phyloP scores from a whole-genome alignment of 2,329 filamentous ascomycete genomes.

The Xylaria sp. region DNA sequence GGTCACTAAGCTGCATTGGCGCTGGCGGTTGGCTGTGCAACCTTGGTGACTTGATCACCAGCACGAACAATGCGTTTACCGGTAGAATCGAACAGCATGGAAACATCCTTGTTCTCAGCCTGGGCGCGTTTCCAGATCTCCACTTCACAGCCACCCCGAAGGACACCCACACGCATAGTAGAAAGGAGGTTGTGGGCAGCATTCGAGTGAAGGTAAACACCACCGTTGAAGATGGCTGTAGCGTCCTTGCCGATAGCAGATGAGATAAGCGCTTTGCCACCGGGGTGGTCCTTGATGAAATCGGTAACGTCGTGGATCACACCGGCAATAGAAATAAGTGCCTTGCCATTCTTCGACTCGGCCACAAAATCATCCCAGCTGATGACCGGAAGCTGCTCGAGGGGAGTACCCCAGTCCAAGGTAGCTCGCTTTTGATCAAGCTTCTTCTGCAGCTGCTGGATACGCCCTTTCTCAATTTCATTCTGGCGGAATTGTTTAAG shows the following conservation, averaged over 20 bases:
- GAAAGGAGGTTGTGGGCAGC: slow-evolving; percentile 75
- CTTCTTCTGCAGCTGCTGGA: slow-evolving; percentile 76
- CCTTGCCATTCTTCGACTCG: slow-evolving; percentile 71
- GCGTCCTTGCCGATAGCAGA: slow-evolving; percentile 74
- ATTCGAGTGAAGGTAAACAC: slow-evolving; percentile 75
- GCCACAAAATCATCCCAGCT: slow-evolving; percentile 73
- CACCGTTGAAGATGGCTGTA: slow-evolving; percentile 76
- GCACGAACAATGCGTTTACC: slow-evolving; percentile 79
- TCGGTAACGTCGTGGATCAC: slow-evolving; percentile 73
- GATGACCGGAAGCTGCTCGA: slow-evolving; percentile 59
- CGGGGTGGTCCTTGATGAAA: slow-evolving; percentile 75
- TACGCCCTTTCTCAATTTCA: slow-evolving; percentile 80
- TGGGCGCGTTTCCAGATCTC: slow-evolving; percentile 78
- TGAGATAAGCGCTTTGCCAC: slow-evolving; percentile 74
- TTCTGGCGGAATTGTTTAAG: slow-evolving; percentile 92
- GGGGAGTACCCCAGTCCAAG: slow-evolving; percentile 74
- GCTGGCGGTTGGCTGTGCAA: slow-evolving; percentile 75
- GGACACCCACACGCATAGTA: slow-evolving; percentile 74
- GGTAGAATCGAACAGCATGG: slow-evolving; percentile 73
- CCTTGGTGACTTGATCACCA: slow-evolving; percentile 79
- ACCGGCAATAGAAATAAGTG: slow-evolving; percentile 70
- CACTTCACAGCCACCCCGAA: slow-evolving; percentile 74
- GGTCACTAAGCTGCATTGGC: slow-evolving; percentile 73
- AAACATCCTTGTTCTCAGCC: slow-evolving; percentile 74
- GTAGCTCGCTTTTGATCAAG: slow-evolving; percentile 71